These are phyloP conservation scores for Podaxis sp. DNA, from an alignment of 768 basidiomycete species.

Conservation along the genomic window DNA sequence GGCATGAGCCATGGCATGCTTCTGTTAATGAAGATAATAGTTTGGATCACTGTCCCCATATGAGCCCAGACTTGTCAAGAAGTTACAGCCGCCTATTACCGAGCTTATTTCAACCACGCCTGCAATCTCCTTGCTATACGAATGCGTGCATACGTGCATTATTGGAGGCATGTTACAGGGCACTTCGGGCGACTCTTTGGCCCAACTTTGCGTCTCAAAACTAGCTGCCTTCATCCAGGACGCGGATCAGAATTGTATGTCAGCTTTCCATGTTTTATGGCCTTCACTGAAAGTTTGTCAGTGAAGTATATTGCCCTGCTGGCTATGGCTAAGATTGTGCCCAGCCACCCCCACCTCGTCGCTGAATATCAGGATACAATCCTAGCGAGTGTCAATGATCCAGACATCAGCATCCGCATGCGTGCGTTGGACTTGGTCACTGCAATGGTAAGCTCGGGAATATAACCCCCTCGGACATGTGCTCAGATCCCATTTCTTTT, in stretches of 20 bases:
- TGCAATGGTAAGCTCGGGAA: conserved; percentile 68
- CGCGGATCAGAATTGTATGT: conserved; percentile 92
- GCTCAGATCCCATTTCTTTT: background rate
- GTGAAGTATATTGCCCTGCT: conserved; percentile 97
- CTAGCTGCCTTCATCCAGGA: conserved; percentile 90
- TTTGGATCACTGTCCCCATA: conserved; percentile 91
- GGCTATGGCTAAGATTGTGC: conserved; percentile 95
- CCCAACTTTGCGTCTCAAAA: conserved; percentile 89
- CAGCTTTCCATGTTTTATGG: background rate
- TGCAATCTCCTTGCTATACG: conserved; percentile 94
- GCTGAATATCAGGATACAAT: conserved; percentile 93
- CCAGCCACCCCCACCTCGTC: conserved; percentile 85
- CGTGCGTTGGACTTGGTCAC: conserved; percentile 91
- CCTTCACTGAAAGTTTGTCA: conserved; percentile 31
- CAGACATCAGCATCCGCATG: conserved; percentile 95
- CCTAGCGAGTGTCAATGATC: conserved; percentile 84
- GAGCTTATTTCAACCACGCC: conserved; percentile 94
- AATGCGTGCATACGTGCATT: conserved; percentile 98
- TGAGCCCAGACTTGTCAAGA: conserved; percentile 92
- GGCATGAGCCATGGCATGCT: background rate
- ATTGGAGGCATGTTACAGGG: conserved; percentile 94
- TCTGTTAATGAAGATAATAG: conserved; percentile 37
- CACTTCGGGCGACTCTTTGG: conserved; percentile 72
- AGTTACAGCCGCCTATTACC: conserved; percentile 91
- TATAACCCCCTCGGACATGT: conserved; percentile 4